phyloP scores from a whole-genome alignment of 2,329 filamentous ascomycete genomes.

The Paramyrothecium sp. region DNA sequence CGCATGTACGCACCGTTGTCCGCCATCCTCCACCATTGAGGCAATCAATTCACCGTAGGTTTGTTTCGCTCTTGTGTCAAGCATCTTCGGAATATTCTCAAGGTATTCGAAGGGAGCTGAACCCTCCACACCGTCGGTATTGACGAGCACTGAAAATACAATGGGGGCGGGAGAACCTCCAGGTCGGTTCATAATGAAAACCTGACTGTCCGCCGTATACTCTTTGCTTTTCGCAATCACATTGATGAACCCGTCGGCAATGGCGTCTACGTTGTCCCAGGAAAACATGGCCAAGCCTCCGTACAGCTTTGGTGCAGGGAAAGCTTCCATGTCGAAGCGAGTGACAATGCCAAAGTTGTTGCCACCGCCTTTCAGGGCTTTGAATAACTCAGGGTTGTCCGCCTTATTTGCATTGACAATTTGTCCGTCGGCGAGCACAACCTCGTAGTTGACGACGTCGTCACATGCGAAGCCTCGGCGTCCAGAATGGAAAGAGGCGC shows the following conservation, averaged over 20 bases:
- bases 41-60: not conserved
- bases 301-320: not conserved
- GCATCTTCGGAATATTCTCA: not conserved
- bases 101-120: not conserved
- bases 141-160: not conserved
- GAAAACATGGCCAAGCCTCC: not conserved
- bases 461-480: constrained; percentile 20
- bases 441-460: constrained; percentile 12
- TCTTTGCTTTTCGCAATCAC: not conserved
- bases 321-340: not conserved
- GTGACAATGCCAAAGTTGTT: constrained; percentile 14
- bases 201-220: not conserved
- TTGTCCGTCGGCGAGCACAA: constrained; percentile 9
- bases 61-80: not conserved
- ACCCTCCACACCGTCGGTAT: not conserved
- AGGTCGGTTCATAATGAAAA: too few species aligned
- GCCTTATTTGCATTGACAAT: constrained; percentile 7
- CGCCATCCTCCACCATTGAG: not conserved
- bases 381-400: constrained; percentile 6
- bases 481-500: constrained; percentile 17
- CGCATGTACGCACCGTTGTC: too few species aligned
- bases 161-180: not conserved
- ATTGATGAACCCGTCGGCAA: not conserved
- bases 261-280: not conserved
- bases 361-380: constrained; percentile 9